Conservation (phyloP, 331 rosid species). For the Malus hybrid region DNA sequence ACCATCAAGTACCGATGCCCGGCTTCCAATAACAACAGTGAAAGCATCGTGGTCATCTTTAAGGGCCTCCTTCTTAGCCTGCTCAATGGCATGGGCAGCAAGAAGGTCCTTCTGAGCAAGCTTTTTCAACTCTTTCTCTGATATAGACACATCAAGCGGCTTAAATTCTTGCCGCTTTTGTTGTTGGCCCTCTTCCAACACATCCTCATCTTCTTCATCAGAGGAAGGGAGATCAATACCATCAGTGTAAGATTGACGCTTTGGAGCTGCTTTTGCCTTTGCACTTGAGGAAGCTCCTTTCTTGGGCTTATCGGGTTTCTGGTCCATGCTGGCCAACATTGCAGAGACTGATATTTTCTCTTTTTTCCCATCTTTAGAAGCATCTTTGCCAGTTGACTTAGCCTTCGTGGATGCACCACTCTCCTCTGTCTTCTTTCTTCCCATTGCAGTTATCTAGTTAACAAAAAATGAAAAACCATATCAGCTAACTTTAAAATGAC, state of each 20-base stretch:
- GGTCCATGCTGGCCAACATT: conserved; percentile 50
- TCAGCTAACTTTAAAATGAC: no score
- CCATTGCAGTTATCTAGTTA: conserved; percentile 30
- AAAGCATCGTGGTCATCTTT: conserved; percentile 83
- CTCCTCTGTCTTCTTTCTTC: conserved; percentile 39
- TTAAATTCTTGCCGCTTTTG: conserved; percentile 39
- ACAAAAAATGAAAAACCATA: no score
- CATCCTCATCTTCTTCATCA: conserved; percentile 70
- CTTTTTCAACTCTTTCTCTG: conserved; percentile 57
- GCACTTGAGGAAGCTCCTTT: conserved; percentile 44
- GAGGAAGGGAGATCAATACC: conserved; percentile 83
- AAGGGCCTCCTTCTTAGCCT: conserved; percentile 16
- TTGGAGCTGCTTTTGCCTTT: conserved; percentile 50
- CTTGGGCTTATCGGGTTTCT: conserved; percentile 66
- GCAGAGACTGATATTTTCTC: conserved; percentile 35
- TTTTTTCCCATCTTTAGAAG: conserved; percentile 28
- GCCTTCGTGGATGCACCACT: conserved; percentile 27
- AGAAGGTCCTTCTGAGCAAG: conserved; percentile 51
- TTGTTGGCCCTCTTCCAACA: conserved; percentile 32
- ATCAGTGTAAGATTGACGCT: conserved; percentile 48
- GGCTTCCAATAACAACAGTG: conserved; percentile 86
- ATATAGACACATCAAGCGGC: conserved; percentile 40
- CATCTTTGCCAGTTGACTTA: conserved; percentile 26
- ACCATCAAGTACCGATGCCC: conserved; percentile 67
- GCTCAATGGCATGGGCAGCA: conserved; percentile 36